Percentiles rank a stretch among this genome's conserved stretches.
Evolutionary conservation across 2,329 filamentous ascomycete species (phyloP).

Genomic region (Biscogniauxia sp.): DNA sequence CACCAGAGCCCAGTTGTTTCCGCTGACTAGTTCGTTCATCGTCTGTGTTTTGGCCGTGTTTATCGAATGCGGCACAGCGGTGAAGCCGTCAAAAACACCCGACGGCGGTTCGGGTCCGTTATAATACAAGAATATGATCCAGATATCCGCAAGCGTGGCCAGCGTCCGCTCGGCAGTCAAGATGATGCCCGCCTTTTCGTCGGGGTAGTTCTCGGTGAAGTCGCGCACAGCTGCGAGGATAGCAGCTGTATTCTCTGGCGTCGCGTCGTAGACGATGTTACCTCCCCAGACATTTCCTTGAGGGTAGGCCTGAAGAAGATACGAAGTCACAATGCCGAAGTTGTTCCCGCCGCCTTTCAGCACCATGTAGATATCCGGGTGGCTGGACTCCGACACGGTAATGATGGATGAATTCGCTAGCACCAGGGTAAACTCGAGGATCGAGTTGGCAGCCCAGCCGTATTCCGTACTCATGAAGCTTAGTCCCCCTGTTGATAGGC

Average conservation of each 20-base stretch:
- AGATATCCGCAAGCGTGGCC: conserved; percentile 46
- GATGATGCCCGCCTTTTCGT: conserved; percentile 60
- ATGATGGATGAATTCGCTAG: conserved; percentile 48
- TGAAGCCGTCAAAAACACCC: conserved; percentile 56
- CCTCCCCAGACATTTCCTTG: conserved; percentile 44
- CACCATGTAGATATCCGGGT: conserved; percentile 51
- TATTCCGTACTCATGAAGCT: conserved; percentile 51
- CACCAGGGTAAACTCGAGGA: conserved; percentile 51
- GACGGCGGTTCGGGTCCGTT: conserved; percentile 53
- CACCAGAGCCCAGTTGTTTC: conserved; percentile 41
- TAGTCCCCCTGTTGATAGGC: conserved; percentile 42
- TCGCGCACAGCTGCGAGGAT: conserved; percentile 49
- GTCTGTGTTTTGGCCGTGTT: conserved; percentile 47
- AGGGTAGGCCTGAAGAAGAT: conserved; percentile 41
- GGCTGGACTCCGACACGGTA: conserved; percentile 38
- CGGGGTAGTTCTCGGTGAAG: conserved; percentile 56
- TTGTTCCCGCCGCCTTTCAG: conserved; percentile 58
- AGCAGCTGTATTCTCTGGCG: conserved; percentile 27
- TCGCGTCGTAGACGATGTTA: conserved; percentile 37
- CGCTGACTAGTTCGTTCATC: conserved; percentile 45
- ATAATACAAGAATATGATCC: conserved; percentile 63
- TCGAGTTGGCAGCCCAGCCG: conserved; percentile 50
- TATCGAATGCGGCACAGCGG: conserved; percentile 40
- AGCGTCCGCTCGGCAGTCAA: conserved; percentile 49
- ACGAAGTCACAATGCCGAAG: conserved; percentile 50